Evolutionary conservation across 768 basidiomycete genomes (phyloP).

Genomic region (Hirschioporus abietinus): DNA sequence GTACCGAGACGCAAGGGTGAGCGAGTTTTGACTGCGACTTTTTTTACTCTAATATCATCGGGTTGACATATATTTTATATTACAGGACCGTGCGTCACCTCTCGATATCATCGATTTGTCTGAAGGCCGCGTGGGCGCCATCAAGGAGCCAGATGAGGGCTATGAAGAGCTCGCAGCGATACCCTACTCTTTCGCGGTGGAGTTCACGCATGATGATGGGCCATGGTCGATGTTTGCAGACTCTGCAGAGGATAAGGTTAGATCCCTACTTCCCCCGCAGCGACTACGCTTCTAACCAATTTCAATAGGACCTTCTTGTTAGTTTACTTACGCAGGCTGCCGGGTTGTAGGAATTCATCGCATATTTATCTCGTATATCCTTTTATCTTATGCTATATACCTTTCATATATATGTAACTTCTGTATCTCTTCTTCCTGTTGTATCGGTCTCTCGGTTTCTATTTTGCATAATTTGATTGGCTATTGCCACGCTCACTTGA

Average conservation of each 20-base stretch:
- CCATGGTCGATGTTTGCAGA: constrained; percentile 59
- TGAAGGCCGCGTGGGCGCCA: constrained; percentile 36
- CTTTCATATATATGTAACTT: not conserved
- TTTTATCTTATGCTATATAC: not conserved
- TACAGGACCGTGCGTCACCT: constrained; percentile 26
- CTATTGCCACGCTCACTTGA: not conserved
- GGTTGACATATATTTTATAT: not conserved
- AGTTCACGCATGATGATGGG: constrained; percentile 44
- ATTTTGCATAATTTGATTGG: not conserved
- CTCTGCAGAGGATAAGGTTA: constrained; percentile 58
- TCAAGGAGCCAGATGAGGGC: constrained; percentile 63
- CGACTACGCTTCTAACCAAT: not conserved
- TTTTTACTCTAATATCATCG: not conserved
- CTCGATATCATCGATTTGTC: constrained; percentile 35
- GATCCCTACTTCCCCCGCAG: constrained; percentile 4
- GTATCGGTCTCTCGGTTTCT: not conserved
- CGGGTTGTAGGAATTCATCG: not conserved
- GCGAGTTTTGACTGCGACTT: constrained; percentile 11
- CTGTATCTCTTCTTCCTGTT: not conserved
- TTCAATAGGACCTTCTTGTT: not conserved
- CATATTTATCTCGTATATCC: not conserved
- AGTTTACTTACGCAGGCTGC: not conserved
- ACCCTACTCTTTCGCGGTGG: constrained; percentile 60
- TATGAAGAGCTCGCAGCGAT: constrained; percentile 65
- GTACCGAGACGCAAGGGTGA: constrained; percentile 47